phyloP scores from a whole-genome alignment of 2,329 filamentous ascomycete genomes.

The Alternaria ethzedia region DNA sequence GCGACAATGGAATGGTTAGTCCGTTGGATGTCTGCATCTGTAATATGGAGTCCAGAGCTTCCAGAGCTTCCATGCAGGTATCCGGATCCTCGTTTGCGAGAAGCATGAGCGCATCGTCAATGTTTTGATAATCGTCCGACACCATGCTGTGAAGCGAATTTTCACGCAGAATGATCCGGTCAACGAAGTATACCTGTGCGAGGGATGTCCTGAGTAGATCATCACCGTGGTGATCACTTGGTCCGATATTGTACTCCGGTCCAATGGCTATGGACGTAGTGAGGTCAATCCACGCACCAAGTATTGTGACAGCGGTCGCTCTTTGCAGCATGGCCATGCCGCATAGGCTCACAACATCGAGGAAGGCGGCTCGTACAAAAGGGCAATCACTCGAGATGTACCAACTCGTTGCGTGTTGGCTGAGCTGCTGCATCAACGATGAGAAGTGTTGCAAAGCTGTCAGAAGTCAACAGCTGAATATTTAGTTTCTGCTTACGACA shows the following conservation, averaged over 20 bases:
- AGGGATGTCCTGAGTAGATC: conserved; percentile 28
- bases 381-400: conserved; percentile 35
- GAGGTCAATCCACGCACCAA: conserved; percentile 30
- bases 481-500: background rate
- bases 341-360: conserved; percentile 44
- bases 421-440: conserved; percentile 27
- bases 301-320: conserved; percentile 20
- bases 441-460: conserved; percentile 24
- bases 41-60: conserved; percentile 29
- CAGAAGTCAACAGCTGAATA: conserved; percentile 1
- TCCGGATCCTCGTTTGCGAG: conserved; percentile 34
- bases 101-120: conserved; percentile 29
- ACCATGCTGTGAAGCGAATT: conserved; percentile 13
- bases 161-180: conserved; percentile 31
- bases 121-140: conserved; percentile 27
- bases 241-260: conserved; percentile 22
- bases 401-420: conserved; percentile 16
- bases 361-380: conserved; percentile 44
- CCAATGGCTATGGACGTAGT: conserved; percentile 26
- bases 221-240: conserved; percentile 12
- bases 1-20: conserved; percentile 20
- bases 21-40: conserved; percentile 8
- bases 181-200: conserved; percentile 32
- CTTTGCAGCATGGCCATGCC: conserved; percentile 29
- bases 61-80: conserved; percentile 33